Conservation (phyloP, 139 green algal genomes). For the Chlamydomonas eustigma region DNA sequence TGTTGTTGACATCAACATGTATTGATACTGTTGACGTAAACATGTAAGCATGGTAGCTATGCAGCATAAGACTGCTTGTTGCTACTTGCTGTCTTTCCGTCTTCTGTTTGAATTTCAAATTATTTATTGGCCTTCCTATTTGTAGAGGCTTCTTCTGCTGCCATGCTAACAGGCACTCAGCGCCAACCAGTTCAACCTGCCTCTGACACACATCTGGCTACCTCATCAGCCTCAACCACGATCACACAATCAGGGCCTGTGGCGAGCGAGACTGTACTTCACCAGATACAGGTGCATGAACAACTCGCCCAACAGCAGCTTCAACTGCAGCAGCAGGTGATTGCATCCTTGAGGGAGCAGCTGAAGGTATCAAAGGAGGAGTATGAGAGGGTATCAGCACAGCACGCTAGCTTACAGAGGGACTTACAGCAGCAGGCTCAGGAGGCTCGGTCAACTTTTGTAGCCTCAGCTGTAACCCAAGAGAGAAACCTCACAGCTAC, state of each 20-base stretch:
- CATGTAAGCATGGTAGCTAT: not conserved
- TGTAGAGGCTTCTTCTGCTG: not conserved
- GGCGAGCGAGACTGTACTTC: not conserved
- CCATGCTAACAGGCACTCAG: not conserved
- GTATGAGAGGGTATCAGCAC: no score
- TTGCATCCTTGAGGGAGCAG: not conserved
- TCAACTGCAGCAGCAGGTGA: not conserved
- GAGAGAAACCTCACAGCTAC: not conserved
- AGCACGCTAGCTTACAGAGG: no score
- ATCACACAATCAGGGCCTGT: no score
- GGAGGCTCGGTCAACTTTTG: no score
- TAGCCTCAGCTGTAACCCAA: no score
- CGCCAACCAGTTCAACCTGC: not conserved
- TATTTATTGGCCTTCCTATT: no score
- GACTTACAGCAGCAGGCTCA: no score
- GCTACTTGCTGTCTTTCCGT: no score
- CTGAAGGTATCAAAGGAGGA: not conserved
- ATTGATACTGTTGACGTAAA: not conserved
- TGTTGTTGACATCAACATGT: not conserved
- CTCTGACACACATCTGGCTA: not conserved
- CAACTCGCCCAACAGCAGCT: no score
- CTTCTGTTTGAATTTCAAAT: no score
- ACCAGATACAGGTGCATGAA: not conserved
- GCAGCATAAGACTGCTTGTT: not conserved
- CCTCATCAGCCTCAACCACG: not conserved